A percentile compares a stretch with the other conserved stretches of the same genome.
phyloP scores from a whole-genome alignment of 2,329 filamentous ascomycete species.

The Neopestalotiopsis clavispora region DNA sequence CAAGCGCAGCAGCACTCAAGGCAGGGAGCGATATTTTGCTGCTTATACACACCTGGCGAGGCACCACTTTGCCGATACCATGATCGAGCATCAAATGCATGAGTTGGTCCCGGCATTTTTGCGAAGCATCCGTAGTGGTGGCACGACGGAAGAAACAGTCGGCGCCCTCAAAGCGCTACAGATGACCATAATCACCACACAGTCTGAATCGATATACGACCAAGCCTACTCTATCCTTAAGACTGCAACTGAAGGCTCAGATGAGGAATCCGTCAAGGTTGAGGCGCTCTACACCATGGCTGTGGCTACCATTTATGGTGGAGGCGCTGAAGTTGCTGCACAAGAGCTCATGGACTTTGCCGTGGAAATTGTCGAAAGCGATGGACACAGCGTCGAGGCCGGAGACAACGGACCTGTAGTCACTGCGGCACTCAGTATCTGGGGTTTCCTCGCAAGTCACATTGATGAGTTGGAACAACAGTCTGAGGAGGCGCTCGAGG shows the following conservation, averaged over 20 bases:
- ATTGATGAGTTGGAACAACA: slow-evolving; percentile 75
- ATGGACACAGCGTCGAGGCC: slow-evolving; percentile 75
- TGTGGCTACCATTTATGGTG: slow-evolving; percentile 76
- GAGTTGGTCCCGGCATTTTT: slow-evolving; percentile 71
- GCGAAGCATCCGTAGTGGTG: slow-evolving; percentile 72
- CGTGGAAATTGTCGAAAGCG: slow-evolving; percentile 78
- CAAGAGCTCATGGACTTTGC: slow-evolving; percentile 76
- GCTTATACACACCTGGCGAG: slow-evolving; percentile 70
- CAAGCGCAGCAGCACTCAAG: slow-evolving; percentile 77
- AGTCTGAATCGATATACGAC: slow-evolving; percentile 70
- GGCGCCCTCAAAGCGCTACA: slow-evolving; percentile 75
- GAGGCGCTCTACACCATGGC: slow-evolving; percentile 76
- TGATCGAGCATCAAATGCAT: slow-evolving; percentile 61
- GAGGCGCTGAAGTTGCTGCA: slow-evolving; percentile 70
- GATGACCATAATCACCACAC: slow-evolving; percentile 70
- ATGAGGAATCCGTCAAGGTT: slow-evolving; percentile 67
- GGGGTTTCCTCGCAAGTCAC: slow-evolving; percentile 80
- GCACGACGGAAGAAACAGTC: slow-evolving; percentile 70
- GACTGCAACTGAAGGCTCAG: slow-evolving; percentile 68
- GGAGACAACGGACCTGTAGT: slow-evolving; percentile 74
- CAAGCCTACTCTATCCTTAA: slow-evolving; percentile 63
- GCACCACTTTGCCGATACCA: slow-evolving; percentile 67
- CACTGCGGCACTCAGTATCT: slow-evolving; percentile 75
- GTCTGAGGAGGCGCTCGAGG: slow-evolving; percentile 75
- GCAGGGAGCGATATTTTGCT: slow-evolving; percentile 68